These are phyloP conservation scores for Podospora conica DNA, from an alignment of 495 filamentous ascomycete species.

Conservation along the genomic window DNA sequence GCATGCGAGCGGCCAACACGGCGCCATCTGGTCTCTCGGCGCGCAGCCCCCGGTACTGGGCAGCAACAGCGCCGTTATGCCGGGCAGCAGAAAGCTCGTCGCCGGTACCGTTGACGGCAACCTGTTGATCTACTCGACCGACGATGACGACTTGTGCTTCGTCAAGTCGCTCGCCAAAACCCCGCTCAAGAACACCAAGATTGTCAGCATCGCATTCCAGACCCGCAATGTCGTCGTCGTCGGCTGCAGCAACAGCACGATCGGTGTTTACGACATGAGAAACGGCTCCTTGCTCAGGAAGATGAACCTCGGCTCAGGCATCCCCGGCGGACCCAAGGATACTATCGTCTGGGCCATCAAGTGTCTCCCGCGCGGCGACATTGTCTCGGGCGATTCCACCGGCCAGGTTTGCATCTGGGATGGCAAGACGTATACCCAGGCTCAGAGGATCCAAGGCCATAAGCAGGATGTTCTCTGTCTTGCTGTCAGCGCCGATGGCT, in stretches of 20 bases:
- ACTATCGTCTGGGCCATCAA: constrained; percentile 91
- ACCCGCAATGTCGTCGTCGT: constrained; percentile 74
- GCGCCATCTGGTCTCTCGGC: constrained; percentile 92
- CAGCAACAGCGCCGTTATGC: constrained; percentile 8
- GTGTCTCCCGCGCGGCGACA: constrained; percentile 75
- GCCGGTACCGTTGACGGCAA: constrained; percentile 90
- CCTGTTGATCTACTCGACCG: constrained; percentile 77
- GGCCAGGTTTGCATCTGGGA: constrained; percentile 92
- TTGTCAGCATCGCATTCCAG: constrained; percentile 86
- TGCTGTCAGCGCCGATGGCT: constrained; percentile 69
- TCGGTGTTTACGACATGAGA: constrained; percentile 82
- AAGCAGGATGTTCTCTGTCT: constrained; percentile 86
- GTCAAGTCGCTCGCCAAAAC: constrained; percentile 61
- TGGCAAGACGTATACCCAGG: constrained; percentile 78
- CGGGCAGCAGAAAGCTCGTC: constrained; percentile 52
- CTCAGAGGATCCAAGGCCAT: constrained; percentile 78
- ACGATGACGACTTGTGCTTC: constrained; percentile 70
- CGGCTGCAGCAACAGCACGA: constrained; percentile 86
- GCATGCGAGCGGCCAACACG: constrained; percentile 85
- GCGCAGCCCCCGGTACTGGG: constrained; percentile 59
- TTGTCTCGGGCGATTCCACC: constrained; percentile 91
- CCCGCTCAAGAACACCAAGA: constrained; percentile 72
- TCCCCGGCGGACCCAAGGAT: constrained; percentile 69
- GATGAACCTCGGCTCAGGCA: constrained; percentile 78
- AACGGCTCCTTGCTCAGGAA: constrained; percentile 65